Conservation (phyloP, 2,329 filamentous ascomycete species). For the Blastomyces percursus region DNA sequence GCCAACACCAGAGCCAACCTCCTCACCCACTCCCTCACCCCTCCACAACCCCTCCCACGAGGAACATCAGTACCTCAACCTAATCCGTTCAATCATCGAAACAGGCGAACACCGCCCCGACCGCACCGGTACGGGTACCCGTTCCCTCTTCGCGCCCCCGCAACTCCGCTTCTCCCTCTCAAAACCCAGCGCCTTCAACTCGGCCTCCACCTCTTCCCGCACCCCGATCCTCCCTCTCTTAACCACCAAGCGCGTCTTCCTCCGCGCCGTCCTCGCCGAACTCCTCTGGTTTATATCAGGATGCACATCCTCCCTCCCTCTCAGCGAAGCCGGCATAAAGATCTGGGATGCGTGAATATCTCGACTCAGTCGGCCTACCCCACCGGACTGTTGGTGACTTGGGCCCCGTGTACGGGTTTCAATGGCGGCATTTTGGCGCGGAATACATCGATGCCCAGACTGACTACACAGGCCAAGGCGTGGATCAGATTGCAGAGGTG, state of each 20-base stretch:
- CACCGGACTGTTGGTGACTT: slow-evolving; percentile 81
- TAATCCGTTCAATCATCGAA: slow-evolving; percentile 74
- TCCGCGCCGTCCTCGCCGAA: slow-evolving; percentile 78
- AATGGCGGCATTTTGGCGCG: slow-evolving; percentile 97
- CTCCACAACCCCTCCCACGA: slow-evolving; percentile 48
- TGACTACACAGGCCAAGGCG: slow-evolving; percentile 78
- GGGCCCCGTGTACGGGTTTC: slow-evolving; percentile 94
- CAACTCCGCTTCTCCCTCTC: slow-evolving; percentile 81
- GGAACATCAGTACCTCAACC: slow-evolving; percentile 85
- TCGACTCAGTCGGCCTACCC: slow-evolving; percentile 70
- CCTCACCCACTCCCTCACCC: slow-evolving; percentile 11
- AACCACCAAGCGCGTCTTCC: slow-evolving; percentile 94
- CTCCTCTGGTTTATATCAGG: slow-evolving; percentile 93
- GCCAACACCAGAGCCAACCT: slow-evolving; percentile 9
- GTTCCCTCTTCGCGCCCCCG: slow-evolving; percentile 74
- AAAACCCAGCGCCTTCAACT: slow-evolving; percentile 37
- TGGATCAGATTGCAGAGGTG: slow-evolving; percentile 88
- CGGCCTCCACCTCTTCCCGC: slow-evolving; percentile 29
- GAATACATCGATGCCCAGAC: slow-evolving; percentile 67
- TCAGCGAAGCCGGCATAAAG: slow-evolving; percentile 72
- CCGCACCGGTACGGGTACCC: slow-evolving; percentile 85
- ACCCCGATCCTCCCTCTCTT: slow-evolving; percentile 74
- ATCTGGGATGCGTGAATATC: slow-evolving; percentile 96
- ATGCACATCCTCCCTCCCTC: slow-evolving; percentile 64
- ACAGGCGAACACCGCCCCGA: slow-evolving; percentile 83